Evolutionary conservation across 345 rosid genomes (phyloP).

Genomic region (Murraya paniculata): DNA sequence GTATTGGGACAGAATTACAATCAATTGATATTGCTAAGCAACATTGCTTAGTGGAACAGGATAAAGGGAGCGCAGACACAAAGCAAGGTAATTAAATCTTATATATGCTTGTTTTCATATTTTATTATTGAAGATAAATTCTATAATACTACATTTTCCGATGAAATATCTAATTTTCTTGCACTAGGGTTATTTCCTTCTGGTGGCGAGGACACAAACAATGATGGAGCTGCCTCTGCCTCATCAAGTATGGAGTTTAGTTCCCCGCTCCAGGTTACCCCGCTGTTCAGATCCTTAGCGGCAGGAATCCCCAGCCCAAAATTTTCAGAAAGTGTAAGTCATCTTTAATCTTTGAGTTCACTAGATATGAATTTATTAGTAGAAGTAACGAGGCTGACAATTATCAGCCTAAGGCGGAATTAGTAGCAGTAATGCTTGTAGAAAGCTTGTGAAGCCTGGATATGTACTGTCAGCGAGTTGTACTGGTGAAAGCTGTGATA

Average conservation of each 20-base stretch:
- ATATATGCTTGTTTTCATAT: neutral
- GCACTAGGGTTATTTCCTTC: conserved; percentile 43
- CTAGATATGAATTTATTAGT: conserved; percentile 1
- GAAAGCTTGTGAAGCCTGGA: neutral
- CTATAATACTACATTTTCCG: neutral
- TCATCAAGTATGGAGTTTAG: conserved; percentile 53
- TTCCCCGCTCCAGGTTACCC: conserved; percentile 87
- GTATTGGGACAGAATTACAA: conserved; percentile 29
- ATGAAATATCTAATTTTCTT: conserved; percentile 15
- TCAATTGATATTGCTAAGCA: conserved; percentile 24
- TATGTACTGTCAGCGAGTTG: neutral
- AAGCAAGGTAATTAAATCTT: conserved; percentile 45
- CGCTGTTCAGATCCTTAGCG: conserved; percentile 93
- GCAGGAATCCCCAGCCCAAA: conserved; percentile 97
- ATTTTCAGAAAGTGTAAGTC: conserved; percentile 96
- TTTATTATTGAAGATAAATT: neutral
- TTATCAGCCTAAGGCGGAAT: neutral
- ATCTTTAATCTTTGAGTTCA: conserved; percentile 10
- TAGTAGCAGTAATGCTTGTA: neutral
- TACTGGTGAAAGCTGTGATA: neutral
- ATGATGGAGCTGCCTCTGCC: conserved; percentile 40
- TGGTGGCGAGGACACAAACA: conserved; percentile 39
- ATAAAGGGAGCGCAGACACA: conserved; percentile 33
- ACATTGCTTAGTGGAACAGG: conserved; percentile 29
- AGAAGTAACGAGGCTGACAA: neutral